Conservation (phyloP, 768 basidiomycete species). For the Boletus coccyginus region DNA sequence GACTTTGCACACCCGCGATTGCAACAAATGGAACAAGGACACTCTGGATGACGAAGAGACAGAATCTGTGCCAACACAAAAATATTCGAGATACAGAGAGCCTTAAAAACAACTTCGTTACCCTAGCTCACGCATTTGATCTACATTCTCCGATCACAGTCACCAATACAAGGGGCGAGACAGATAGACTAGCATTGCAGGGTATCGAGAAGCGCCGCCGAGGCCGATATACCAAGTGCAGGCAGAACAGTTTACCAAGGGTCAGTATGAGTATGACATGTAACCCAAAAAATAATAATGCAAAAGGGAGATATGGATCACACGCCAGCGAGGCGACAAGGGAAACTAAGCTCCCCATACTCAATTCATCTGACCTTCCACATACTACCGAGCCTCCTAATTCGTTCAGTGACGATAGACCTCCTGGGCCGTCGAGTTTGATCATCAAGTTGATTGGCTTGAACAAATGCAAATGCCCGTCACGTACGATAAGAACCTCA, state of each 20-base stretch:
- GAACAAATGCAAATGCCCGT: too few species aligned
- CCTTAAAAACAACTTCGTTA: background rate
- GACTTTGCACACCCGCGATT: background rate
- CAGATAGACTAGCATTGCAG: background rate
- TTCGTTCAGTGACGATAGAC: too few species aligned
- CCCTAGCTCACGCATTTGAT: too few species aligned
- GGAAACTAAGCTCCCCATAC: too few species aligned
- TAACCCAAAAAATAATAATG: background rate
- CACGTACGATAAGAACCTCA: too few species aligned
- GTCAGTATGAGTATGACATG: background rate
- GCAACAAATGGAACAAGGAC: too few species aligned
- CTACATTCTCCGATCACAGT: background rate
- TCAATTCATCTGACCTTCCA: too few species aligned
- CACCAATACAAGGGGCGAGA: background rate
- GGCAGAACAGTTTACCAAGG: background rate
- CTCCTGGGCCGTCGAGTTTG: too few species aligned
- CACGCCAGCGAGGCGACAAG: too few species aligned
- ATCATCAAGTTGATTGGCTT: too few species aligned
- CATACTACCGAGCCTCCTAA: too few species aligned
- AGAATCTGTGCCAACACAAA: background rate
- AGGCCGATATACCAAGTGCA: background rate
- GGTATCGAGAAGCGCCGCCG: background rate
- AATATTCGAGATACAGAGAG: background rate
- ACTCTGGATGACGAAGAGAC: background rate
- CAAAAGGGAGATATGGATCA: background rate